phyloP scores from a whole-genome alignment of 345 rosid species.

The Leavenworthia alabamica region DNA sequence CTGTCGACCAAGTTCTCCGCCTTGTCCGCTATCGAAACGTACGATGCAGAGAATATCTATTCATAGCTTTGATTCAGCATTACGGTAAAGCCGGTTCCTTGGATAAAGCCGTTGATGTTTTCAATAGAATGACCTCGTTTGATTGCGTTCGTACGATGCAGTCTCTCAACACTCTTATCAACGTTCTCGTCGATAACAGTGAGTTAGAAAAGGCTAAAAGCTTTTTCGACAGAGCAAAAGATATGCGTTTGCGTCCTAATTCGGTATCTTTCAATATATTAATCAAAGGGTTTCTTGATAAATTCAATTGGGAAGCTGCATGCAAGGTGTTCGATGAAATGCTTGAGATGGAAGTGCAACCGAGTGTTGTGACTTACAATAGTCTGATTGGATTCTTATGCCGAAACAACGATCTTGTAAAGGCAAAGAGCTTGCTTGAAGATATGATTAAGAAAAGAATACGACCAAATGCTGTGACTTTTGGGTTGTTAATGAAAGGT shows the following conservation, averaged over 20 bases:
- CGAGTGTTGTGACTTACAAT: conserved; percentile 61
- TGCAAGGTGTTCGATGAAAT: conserved; percentile 63
- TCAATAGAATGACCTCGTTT: conserved; percentile 42
- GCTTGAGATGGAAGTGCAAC: conserved; percentile 65
- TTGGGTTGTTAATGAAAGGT: conserved; percentile 70
- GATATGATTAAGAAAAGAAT: conserved; percentile 50
- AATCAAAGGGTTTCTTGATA: conserved; percentile 51
- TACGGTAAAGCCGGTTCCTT: conserved; percentile 52
- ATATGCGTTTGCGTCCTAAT: conserved; percentile 61
- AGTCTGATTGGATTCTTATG: conserved; percentile 52
- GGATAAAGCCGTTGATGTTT: conserved; percentile 51
- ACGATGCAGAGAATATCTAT: conserved; percentile 55
- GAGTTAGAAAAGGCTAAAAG: conserved; percentile 45
- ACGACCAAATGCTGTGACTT: conserved; percentile 50
- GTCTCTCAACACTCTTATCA: conserved; percentile 57
- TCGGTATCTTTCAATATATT: conserved; percentile 62
- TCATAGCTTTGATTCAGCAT: conserved; percentile 62
- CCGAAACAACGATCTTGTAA: conserved; percentile 35
- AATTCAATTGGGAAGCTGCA: conserved; percentile 39
- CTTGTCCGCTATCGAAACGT: conserved; percentile 38
- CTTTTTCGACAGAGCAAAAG: conserved; percentile 36
- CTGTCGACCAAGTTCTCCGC: conserved; percentile 50
- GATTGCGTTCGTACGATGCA: conserved; percentile 57
- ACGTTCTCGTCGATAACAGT: conserved; percentile 56
- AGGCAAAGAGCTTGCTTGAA: conserved; percentile 45